A percentile compares a stretch with the other conserved stretches of the same genome.
Evolutionary conservation across 345 rosid species (phyloP).

Genomic region (Hibiscus trionum): DNA sequence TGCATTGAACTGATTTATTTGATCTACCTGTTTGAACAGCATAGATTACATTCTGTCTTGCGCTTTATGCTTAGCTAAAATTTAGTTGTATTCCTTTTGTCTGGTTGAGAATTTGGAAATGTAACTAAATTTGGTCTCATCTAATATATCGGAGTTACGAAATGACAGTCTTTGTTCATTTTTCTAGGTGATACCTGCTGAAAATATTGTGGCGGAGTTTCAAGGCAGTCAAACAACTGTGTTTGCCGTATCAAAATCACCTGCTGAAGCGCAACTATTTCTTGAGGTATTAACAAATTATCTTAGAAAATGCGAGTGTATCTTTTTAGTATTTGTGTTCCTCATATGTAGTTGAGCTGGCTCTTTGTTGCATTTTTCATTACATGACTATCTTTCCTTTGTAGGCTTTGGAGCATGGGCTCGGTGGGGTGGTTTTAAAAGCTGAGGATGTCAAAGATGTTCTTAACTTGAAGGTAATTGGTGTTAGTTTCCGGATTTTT

Average conservation of each 20-base stretch:
- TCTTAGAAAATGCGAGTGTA: neutral
- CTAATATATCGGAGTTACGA: neutral
- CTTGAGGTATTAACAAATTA: conserved; percentile 47
- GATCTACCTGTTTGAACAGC: neutral
- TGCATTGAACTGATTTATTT: neutral
- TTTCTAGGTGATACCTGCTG: conserved; percentile 74
- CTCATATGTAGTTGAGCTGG: neutral
- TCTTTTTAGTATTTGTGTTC: neutral
- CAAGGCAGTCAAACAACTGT: conserved; percentile 71
- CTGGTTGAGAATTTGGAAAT: neutral
- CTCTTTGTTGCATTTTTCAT: neutral
- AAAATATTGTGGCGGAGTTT: conserved; percentile 73
- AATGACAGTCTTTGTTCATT: neutral
- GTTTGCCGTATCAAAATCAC: conserved; percentile 57
- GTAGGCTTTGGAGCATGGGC: conserved; percentile 81
- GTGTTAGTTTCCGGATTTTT: conserved; percentile 5
- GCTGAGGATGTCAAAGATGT: conserved; percentile 52
- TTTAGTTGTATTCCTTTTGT: neutral
- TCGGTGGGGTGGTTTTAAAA: conserved; percentile 70
- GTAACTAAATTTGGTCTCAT: neutral
- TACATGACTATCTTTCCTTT: neutral
- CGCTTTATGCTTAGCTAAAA: neutral
- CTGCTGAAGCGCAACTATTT: conserved; percentile 56
- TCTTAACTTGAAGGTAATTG: conserved; percentile 56
- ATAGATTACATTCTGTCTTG: neutral